phyloP scores from a whole-genome alignment of 1,139 yeast species.

The Insectozyma bohioensis region DNA sequence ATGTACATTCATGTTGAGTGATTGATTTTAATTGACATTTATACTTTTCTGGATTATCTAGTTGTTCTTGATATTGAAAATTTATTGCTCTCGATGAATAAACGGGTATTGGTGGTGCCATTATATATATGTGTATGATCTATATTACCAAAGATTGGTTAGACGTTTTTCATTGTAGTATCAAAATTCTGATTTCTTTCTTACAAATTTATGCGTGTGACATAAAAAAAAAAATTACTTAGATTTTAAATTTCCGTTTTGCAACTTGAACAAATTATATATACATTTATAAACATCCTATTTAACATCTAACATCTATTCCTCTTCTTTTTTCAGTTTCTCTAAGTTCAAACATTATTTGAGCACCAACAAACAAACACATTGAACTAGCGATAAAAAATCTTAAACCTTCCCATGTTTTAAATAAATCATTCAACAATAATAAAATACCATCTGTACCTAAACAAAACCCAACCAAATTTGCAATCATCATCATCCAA shows the following conservation, averaged over 20 bases:
- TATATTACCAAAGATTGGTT: too few relatives aligned
- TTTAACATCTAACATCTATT: conserved; percentile 72
- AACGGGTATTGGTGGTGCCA: conserved; percentile 54
- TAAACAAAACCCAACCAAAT: conserved; percentile 89
- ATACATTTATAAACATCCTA: too few relatives aligned
- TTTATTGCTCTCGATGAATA: conserved; percentile 30
- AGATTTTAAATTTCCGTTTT: too few relatives aligned
- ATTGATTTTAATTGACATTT: conserved; percentile 44
- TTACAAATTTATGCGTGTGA: too few relatives aligned
- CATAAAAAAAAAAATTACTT: too few relatives aligned
- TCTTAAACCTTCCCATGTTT: conserved; percentile 63
- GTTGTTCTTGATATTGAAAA: conserved; percentile 25
- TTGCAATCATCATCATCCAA: conserved; percentile 99
- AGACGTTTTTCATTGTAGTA: too few relatives aligned
- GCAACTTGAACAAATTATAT: too few relatives aligned
- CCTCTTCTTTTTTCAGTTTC: conserved; percentile 85
- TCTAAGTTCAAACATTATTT: conserved; percentile 92
- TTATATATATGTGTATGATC: too few relatives aligned
- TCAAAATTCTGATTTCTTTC: too few relatives aligned
- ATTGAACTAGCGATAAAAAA: conserved; percentile 65
- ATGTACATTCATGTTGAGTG: conserved; percentile 53
- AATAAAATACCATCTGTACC: conserved; percentile 81
- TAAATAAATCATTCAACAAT: conserved; percentile 68
- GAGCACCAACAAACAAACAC: conserved; percentile 79
- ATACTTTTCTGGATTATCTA: conserved; percentile 32